Evolutionary conservation across 306 rosid genomes (phyloP).

Genomic region (Castanospermum australe): DNA sequence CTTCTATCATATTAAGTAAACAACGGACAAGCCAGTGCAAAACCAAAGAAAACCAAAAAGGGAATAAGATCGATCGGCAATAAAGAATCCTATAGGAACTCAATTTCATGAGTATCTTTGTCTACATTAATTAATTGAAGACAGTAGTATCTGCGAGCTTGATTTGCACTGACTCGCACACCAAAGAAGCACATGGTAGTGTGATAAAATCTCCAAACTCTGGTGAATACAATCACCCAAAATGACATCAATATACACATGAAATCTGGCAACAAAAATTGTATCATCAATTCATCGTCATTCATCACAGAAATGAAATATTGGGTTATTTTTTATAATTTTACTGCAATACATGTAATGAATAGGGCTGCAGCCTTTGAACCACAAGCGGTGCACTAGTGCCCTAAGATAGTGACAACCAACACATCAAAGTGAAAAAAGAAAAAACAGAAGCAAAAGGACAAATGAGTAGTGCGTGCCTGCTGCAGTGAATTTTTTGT

Average conservation of each 20-base stretch:
- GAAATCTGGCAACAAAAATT: not conserved
- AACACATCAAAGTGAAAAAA: not conserved
- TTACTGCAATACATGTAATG: not conserved
- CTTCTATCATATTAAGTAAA: not conserved
- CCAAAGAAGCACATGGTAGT: not conserved
- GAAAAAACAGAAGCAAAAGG: not conserved
- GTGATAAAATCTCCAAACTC: not conserved
- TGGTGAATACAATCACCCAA: not conserved
- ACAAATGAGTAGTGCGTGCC: not conserved
- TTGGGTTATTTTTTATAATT: not conserved
- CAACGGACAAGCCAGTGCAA: not conserved
- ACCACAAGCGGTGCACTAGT: not conserved
- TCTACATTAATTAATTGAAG: not conserved
- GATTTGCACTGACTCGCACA: slow-evolving; percentile 13
- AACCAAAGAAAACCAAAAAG: not conserved
- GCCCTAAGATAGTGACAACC: not conserved
- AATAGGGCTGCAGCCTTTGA: not conserved
- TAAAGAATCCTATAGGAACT: slow-evolving; percentile 8
- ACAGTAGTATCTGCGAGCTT: slow-evolving; percentile 23
- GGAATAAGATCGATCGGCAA: not conserved
- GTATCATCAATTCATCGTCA: too few species aligned
- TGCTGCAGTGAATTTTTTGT: not conserved
- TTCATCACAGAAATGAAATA: not conserved
- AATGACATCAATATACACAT: not conserved
- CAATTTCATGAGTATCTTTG: slow-evolving; percentile 47